Evolutionary conservation across 768 basidiomycete species (phyloP), one percentile per base, ranked within the genome.

Genomic region (Exsudoporus frostii): DNA sequence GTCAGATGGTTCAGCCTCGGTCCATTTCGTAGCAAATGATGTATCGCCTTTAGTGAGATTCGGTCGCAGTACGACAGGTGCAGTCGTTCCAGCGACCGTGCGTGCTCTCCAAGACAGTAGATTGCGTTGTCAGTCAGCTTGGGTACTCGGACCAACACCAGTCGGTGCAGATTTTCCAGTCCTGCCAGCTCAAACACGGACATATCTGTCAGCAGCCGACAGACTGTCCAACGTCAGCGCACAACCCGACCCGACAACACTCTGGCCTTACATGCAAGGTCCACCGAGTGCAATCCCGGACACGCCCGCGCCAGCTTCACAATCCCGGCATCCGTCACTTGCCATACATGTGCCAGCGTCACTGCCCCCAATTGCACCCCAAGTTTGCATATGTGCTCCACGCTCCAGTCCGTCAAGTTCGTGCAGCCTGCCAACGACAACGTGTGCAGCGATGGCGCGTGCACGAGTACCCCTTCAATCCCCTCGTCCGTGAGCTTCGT

Each of bases 31-130:
- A 95, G 68, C 14, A 95, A 71, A 44, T 81, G 76, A 56, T 90
- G 87, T 30, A 92, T 73, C 9, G 90, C 88, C 39, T 84, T 80
- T 36, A 95, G 79, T 25, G 88, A 84, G 50, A 98, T 73, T 51
- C 83, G 79, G 60, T 87, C 85, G 73, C 94, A 98, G 66, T 92
- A 91, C 27, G 90, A 89, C 34, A 98, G 71, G 64, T 97, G 88
- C 44, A 96, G 76, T 24, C 91, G 82, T 64, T 93, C 90, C 59
- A 97, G 74, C 32, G 76, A 76, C 29, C 65, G 73, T 33, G 76
- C 81, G 69, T 91, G 83, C 60, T 91, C 88, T 14, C 85, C 88
- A 9, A 96, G 79, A 22, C 87, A 78, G 70, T 84, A 84, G 43
- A 95, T 73, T 6, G 85, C 89, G 62, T 89, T 83, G 71, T 95